Base-by-base conservation (phyloP, 805 yeast species). In the Candida tammaniensis region DNA sequence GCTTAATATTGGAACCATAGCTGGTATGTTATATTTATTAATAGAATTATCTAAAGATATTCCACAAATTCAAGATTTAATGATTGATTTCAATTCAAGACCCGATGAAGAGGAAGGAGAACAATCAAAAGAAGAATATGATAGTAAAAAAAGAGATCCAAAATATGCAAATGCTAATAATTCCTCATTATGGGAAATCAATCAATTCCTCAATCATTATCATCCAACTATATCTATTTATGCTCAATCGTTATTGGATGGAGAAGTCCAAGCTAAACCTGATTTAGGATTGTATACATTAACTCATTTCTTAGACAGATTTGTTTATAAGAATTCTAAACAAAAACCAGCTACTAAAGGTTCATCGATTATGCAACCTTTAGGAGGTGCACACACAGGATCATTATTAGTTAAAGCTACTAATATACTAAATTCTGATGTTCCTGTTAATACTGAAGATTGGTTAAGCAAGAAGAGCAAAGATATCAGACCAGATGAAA, bases 351-450 rank as follows among this genome's bases (percentile, higher is more conserved):
- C 68, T 21, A 64, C 80, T n/a, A 80, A 84, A 55, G 98, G 98
- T 51, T 70, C 83, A 4, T 87, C 97, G 27, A 89, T 93, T 55
- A 93, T 93, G 98, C 98, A 93, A 69, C 98, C 98, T 32, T 70
- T 93, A 45, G 88, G 94, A 28, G 97, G 96, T 43, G 72, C 79
- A 1, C 84, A 82, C 43, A 80, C 86, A 14, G 86, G 84, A 7
- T 65, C 80, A 4, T 61, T 83, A 34, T 68, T 84, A 46, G 86
- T 84, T 9, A 79, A 69, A 49, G 77, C 86, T n/a, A 74, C 86
- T 4, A 59, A 59, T 38, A 51, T 57, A 17, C 27, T 53, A 12
- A 47, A 53, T 18, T 57, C 57, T 4, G 74, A 69, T n/a, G 54
- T 73, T 10, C 96, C 98, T 2, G 94, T 76, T 4, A 88, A 89